These are phyloP conservation scores for Trametes cingulata DNA, from an alignment of 768 basidiomycete species.

Conservation along the genomic window DNA sequence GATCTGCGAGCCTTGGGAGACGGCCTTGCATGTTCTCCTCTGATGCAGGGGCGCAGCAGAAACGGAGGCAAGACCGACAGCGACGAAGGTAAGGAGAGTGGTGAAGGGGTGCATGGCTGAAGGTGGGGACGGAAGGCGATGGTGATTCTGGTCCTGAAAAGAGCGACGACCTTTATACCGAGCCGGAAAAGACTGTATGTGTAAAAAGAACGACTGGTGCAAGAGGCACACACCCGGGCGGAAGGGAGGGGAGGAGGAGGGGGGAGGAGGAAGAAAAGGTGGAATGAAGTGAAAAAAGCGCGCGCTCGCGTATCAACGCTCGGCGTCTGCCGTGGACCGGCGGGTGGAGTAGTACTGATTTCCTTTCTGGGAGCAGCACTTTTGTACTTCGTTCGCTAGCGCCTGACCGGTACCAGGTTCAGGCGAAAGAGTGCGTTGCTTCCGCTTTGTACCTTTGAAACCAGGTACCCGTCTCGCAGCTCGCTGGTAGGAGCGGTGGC, in stretches of 20 bases:
- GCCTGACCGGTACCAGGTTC: not conserved
- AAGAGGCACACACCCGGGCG: constrained; percentile 11
- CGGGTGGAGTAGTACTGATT: constrained; percentile 1
- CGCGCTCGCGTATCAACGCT: not conserved
- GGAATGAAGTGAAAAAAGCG: not conserved
- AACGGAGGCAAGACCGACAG: constrained; percentile 11
- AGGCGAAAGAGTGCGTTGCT: not conserved
- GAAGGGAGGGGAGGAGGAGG: constrained; percentile 1
- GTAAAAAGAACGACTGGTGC: constrained; percentile 21
- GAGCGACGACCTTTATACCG: constrained; percentile 8
- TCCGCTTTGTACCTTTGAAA: not conserved
- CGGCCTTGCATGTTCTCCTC: constrained; percentile 11
- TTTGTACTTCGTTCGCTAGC: constrained; percentile 1
- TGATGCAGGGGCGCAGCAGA: constrained; percentile 17
- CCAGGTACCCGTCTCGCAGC: not conserved
- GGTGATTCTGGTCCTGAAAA: constrained; percentile 1
- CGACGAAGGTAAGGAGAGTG: constrained; percentile 17
- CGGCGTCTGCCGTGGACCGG: constrained; percentile 1
- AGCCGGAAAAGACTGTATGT: constrained; percentile 17
- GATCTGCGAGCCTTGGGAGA: not conserved
- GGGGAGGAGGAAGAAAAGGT: not conserved
- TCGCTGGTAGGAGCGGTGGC: no score
- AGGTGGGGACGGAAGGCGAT: not conserved
- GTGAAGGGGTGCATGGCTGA: constrained; percentile 16
- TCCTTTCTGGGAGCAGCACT: constrained; percentile 1